Conservation (phyloP, 352 stramenopile genomes). For the Globisporangium acanthophoron region DNA sequence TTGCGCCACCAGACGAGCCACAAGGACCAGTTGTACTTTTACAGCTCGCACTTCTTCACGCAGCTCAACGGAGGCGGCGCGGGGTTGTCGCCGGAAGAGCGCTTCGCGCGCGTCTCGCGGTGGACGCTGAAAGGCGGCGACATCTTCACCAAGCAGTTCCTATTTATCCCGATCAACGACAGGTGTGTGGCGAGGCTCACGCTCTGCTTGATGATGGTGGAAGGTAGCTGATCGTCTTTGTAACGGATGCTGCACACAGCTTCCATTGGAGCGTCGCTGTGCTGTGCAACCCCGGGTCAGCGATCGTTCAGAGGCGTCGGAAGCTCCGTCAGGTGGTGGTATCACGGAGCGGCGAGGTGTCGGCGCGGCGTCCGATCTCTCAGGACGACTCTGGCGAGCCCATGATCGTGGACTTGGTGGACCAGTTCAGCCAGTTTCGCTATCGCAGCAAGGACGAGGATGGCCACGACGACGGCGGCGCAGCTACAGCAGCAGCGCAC, state of each 20-base stretch:
- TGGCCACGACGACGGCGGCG: neutral
- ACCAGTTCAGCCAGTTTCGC: conserved; percentile 18
- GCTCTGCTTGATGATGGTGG: too few relatives aligned
- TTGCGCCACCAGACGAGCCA: conserved; percentile 63
- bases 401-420: conserved; percentile 28
- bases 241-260: conserved; percentile 17
- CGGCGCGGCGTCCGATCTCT: conserved; percentile 7
- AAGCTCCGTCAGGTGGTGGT: conserved; percentile 4
- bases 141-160: conserved; percentile 80
- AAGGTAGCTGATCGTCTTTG: too few relatives aligned
- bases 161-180: conserved; percentile 91
- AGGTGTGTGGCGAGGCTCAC: conserved; percentile 26
- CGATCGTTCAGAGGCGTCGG: conserved; percentile 48
- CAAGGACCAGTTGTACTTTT: conserved; percentile 84
- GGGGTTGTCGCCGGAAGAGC: conserved; percentile 30
- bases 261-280: conserved; percentile 90
- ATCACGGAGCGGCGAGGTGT: conserved; percentile 14
- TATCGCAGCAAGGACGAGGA: neutral
- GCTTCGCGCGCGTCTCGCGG: conserved; percentile 48
- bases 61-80: conserved; percentile 62
- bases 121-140: conserved; percentile 85
- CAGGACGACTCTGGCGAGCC: conserved; percentile 5
- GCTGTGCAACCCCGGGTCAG: conserved; percentile 77
- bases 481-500: neutral
- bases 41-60: conserved; percentile 95